These are phyloP conservation scores for Vitis riparia DNA, from an alignment of 164 flowering plant species.

Conservation along the genomic window DNA sequence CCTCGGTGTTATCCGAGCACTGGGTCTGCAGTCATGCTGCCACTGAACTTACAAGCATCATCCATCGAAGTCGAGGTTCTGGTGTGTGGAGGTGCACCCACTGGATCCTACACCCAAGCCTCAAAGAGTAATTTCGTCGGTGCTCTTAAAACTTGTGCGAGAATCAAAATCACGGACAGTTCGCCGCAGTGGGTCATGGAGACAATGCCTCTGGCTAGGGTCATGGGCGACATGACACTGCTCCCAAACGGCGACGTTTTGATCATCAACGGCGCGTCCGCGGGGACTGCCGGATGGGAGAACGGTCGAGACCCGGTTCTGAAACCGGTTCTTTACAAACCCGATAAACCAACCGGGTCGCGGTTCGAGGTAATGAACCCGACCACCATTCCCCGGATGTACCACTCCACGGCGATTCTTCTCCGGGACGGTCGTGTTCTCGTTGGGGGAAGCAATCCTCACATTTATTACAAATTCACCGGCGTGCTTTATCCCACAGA, in stretches of 20 bases:
- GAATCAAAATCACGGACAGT: constrained; percentile 45
- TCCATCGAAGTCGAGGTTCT: constrained; percentile 38
- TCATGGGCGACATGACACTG: constrained; percentile 51
- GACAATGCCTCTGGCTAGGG: constrained; percentile 47
- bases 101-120: constrained; percentile 28
- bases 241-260: constrained; percentile 46
- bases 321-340: constrained; percentile 34
- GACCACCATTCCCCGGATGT: constrained; percentile 37
- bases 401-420: constrained; percentile 33
- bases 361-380: constrained; percentile 37
- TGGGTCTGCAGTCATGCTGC: constrained; percentile 65
- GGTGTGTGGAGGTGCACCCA: constrained; percentile 62
- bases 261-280: constrained; percentile 41
- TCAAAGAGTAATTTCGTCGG: constrained; percentile 13
- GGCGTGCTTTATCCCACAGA: constrained; percentile 24
- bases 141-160: constrained; percentile 46
- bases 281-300: constrained; percentile 51
- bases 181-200: constrained; percentile 54
- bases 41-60: constrained; percentile 26
- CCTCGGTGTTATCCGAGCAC: constrained; percentile 67
- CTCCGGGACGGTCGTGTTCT: constrained; percentile 25
- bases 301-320: constrained; percentile 38
- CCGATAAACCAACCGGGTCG: constrained; percentile 19
- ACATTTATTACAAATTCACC: constrained; percentile 19
- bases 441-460: constrained; percentile 30